Evolutionary conservation across 805 yeast species (phyloP), one percentile per base, ranked within the genome.

Genomic region (Lipomyces lipofer): DNA sequence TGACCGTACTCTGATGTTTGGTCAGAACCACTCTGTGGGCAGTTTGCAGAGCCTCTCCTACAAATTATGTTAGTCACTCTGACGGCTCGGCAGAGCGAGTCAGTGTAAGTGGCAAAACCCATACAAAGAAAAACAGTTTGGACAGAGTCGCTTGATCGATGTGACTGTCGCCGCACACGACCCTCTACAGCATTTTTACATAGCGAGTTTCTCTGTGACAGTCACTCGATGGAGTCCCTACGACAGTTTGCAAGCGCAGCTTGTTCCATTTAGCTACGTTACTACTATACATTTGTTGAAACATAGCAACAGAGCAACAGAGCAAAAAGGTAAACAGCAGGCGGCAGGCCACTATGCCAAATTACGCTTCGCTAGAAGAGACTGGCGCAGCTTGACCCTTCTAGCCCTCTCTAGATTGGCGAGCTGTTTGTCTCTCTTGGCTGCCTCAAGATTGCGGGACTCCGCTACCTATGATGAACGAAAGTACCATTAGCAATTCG

Each of bases 351-450:
- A 35, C 39, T 35, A 35, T 35, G 39, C 21, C 39, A 35, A 35
- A 35, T 35, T 35, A n/a, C 22, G 22, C 39, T 35, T 35, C 39
- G 39, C 39, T n/a, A 35, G 21, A 35, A 35, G 39, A 35, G 39
- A 35, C 39, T 35, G 39, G 2, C 39, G 39, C 22, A 35, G 39
- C 39, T 35, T 35, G 22, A 17, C 39, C 19, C 22, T 35, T 35
- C 39, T 35, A 15, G 22, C 39, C 39, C 19, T 35, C 39, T 35
- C 39, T 17, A 35, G 39, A 17, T 35, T 35, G 22, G 39, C 39
- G 12, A 35, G 39, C 22, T 35, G 39, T 17, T 35, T 35, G 22
- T 35, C 22, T 35, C 39, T 32, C 36, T 2, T 2, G n/a, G 36
- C 36, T 9, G 36, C 36, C 10, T 32, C n/a, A 8, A 32, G n/a